Evolutionary conservation across 805 yeast species (phyloP), one percentile per base, ranked within the genome.

Genomic region (Metschnikowia similis): DNA sequence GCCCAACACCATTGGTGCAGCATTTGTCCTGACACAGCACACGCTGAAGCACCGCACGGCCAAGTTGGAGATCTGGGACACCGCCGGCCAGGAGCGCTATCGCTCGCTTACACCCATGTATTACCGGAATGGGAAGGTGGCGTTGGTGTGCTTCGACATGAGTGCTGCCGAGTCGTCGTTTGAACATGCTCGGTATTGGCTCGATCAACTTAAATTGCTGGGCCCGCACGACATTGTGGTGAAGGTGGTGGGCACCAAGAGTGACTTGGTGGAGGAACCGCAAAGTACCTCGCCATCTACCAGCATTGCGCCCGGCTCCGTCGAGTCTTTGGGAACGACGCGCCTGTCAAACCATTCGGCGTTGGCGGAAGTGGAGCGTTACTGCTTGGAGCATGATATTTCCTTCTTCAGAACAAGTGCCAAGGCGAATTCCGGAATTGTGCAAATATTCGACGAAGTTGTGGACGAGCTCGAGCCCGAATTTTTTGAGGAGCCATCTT

Each of bases 1-100:
- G 51, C 89, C 95, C 57, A 87, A 96, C 39, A 94, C 99, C 1
- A 94, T 94, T 48, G 99, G 99, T n/a, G 99, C 99, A 4, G 99
- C 98, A 0, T 94, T 92, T 67, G 78, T 94, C 36, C 89, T 97
- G 14, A 95, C 90, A 64, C 62, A 81, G 13, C 63, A 71, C 54
- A 67, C 78, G 4, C 56, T 65, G 13, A 27, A 59, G 4, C 35
- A 70, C 69, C 35, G 76, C 66, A 51, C 71, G 64, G 65, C 83
- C 67, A 83, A 81, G 59, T 76, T 84, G 57, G 89, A 85, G 60
- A 83, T 85, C 47, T 85, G 94, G 96, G 99, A 92, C 65, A 92
- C 99, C 11, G 99, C 99, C 0, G 99, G 99, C 27, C 99, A 72
- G 58, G 77, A 72, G 50, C 59, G 77, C n/a, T 72, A 72, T 58